Evolutionary conservation across 805 yeast genomes (phyloP).

Genomic region (Pichia paraexigua): DNA sequence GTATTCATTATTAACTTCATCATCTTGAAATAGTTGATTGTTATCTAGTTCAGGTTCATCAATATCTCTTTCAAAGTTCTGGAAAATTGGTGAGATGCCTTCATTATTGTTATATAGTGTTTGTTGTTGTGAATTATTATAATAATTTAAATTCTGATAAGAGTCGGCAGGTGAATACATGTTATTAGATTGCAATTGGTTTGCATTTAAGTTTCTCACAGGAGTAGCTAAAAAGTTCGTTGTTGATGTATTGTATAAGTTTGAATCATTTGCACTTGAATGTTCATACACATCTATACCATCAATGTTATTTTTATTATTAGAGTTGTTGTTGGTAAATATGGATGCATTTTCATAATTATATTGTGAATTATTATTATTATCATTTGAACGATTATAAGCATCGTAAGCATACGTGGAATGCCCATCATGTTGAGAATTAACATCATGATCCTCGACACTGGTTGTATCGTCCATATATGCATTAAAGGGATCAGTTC

Average conservation of each 20-base stretch:
- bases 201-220: background rate
- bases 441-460: background rate
- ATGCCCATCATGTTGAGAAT: background rate
- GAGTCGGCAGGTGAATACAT: slow-evolving; percentile 10
- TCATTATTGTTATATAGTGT: background rate
- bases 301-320: background rate
- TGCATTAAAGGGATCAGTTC: slow-evolving; percentile 3
- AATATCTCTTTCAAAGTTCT: slow-evolving; percentile 21
- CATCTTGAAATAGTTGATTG: slow-evolving; percentile 11
- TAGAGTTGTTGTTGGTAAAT: background rate
- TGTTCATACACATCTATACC: slow-evolving; percentile 2
- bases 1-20: slow-evolving; percentile 7
- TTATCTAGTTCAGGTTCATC: slow-evolving; percentile 24
- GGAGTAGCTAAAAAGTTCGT: slow-evolving; percentile 5
- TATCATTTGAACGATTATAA: background rate
- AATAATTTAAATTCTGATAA: slow-evolving; percentile 2
- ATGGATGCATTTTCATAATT: background rate
- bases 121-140: background rate
- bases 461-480: background rate
- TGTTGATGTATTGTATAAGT: background rate
- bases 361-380: background rate
- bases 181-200: background rate
- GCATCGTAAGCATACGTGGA: background rate
- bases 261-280: background rate
- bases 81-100: slow-evolving; percentile 13